A percentile compares a stretch with the other conserved stretches of the same genome.
Evolutionary conservation across 2,329 filamentous ascomycete genomes (phyloP).

Genomic region (Penicillium sp.): DNA sequence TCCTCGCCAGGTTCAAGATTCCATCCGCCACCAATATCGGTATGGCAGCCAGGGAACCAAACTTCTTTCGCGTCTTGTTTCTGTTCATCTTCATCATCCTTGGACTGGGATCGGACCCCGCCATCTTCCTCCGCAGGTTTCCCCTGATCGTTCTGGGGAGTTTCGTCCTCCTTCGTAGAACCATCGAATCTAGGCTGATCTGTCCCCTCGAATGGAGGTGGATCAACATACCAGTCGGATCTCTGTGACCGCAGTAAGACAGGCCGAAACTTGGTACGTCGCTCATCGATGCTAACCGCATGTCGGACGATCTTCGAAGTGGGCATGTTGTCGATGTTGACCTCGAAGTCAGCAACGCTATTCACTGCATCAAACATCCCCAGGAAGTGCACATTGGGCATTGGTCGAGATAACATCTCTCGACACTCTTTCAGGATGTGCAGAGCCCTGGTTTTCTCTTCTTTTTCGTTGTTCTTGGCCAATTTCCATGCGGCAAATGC

Average conservation of each 20-base stretch:
- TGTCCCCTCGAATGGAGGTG: too few relatives aligned
- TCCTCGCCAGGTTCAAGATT: conserved; percentile 47
- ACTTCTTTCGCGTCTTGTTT: conserved; percentile 66
- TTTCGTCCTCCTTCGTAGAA: conserved; percentile 6
- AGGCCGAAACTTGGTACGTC: conserved; percentile 54
- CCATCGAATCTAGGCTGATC: conserved; percentile 4
- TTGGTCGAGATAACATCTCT: conserved; percentile 72
- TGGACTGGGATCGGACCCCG: conserved; percentile 2
- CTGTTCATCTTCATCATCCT: conserved; percentile 3
- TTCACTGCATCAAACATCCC: conserved; percentile 81
- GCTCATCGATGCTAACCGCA: conserved; percentile 54
- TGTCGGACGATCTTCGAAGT: conserved; percentile 53
- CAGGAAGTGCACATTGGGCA: conserved; percentile 66
- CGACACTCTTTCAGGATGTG: conserved; percentile 72
- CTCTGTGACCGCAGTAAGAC: conserved; percentile 36
- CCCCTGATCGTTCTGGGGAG: background rate
- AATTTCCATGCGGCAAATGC: too few relatives aligned
- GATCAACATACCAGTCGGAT: too few relatives aligned
- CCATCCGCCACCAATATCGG: conserved; percentile 72
- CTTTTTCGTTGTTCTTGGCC: conserved; percentile 25
- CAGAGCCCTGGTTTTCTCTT: conserved; percentile 51
- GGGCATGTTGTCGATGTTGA: conserved; percentile 54
- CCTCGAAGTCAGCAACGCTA: conserved; percentile 72
- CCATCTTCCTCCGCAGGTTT: background rate
- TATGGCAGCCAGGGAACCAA: conserved; percentile 65